Evolutionary conservation across 176 grass and related monocot genomes (phyloP).

Genomic region (Coix lacrymajobi): DNA sequence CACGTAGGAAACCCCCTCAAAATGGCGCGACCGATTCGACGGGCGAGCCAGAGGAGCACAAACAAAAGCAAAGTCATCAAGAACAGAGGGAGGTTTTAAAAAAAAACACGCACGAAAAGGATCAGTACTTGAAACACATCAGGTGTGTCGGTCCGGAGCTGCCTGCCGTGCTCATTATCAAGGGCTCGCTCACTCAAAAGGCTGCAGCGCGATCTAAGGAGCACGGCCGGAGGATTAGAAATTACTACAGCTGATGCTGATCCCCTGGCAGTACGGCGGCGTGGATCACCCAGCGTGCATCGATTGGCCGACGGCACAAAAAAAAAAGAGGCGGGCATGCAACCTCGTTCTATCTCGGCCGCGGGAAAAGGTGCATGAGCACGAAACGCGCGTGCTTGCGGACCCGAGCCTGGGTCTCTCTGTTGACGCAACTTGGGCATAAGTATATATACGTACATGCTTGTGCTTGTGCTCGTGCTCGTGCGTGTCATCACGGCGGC

Average conservation of each 20-base stretch:
- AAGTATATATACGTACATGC: background rate
- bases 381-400: background rate
- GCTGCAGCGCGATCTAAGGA: conserved; percentile 11
- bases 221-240: background rate
- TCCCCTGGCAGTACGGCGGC: background rate
- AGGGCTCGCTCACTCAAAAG: background rate
- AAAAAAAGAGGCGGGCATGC: too few relatives aligned
- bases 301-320: background rate
- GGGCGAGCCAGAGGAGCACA: background rate
- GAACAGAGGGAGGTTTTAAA: too few relatives aligned
- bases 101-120: background rate
- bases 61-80: background rate
- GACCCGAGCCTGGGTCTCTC: background rate
- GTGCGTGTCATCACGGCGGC: conserved; percentile 18
- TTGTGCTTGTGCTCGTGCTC: background rate
- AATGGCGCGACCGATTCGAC: conserved; percentile 30
- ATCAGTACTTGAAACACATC: background rate
- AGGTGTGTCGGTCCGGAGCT: background rate
- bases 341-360: background rate
- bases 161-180: background rate
- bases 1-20: background rate
- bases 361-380: too few relatives aligned
- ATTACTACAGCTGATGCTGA: background rate
- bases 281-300: too few relatives aligned
- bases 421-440: conserved; percentile 7